A percentile compares a stretch with the other conserved stretches of the same genome.
Conservation (phyloP, 805 yeast species). For the Spathaspora girioi region DNA sequence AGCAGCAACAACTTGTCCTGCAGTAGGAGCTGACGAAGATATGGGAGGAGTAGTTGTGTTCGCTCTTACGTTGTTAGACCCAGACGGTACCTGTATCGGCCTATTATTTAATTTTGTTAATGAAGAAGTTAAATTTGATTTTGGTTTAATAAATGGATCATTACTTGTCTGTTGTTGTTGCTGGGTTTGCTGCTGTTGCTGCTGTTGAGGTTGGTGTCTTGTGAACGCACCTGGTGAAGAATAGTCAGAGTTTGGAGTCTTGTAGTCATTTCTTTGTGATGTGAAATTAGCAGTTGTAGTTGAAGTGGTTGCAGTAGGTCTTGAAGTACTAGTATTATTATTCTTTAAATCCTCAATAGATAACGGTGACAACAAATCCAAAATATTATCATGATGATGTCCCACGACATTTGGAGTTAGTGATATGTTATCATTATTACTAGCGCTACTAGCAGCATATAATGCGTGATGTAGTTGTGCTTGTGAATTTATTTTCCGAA, state of each 20-base stretch:
- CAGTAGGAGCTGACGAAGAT: neutral
- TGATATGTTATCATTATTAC: neutral
- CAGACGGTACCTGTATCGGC: too few species aligned
- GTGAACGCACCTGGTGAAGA: neutral
- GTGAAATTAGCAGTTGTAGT: slow-evolving; percentile 1
- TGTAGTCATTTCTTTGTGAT: slow-evolving; percentile 2
- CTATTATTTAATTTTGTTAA: slow-evolving; percentile 8
- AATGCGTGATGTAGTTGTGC: slow-evolving; percentile 18
- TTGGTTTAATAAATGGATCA: neutral
- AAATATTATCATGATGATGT: slow-evolving; percentile 17
- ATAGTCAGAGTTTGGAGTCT: slow-evolving; percentile 3
- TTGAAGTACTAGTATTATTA: slow-evolving; percentile 5
- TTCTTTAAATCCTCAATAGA: slow-evolving; percentile 34
- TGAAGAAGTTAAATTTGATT: slow-evolving; percentile 15
- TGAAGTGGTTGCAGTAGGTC: neutral
- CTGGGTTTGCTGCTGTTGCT: neutral
- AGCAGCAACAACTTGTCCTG: neutral
- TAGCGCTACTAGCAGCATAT: neutral
- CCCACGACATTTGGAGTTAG: neutral
- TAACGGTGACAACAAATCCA: slow-evolving; percentile 39
- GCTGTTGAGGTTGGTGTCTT: neutral
- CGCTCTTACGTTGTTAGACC: too few species aligned
- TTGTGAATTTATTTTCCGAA: slow-evolving; percentile 28
- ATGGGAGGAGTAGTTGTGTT: neutral
- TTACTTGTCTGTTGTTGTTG: neutral